A percentile compares a stretch with the other conserved stretches of the same genome.
Conservation (phyloP, 441 rosid genomes). For the Mallotus repandus region DNA sequence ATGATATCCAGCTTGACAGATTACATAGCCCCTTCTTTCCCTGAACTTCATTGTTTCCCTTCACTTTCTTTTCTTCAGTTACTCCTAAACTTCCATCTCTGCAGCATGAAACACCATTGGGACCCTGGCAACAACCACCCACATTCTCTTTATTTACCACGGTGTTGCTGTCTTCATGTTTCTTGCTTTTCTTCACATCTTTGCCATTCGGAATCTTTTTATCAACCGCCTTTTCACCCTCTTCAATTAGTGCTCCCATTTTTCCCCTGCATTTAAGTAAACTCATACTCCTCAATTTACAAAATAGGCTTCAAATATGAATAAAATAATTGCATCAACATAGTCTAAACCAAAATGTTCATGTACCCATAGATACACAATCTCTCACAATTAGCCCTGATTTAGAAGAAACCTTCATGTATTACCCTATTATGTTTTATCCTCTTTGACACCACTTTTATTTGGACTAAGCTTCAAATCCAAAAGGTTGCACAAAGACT, state of each 20-base stretch:
- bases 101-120: slow-evolving; percentile 72
- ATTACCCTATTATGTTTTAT: not conserved
- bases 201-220: slow-evolving; percentile 51
- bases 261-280: slow-evolving; percentile 58
- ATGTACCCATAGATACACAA: too few relatives aligned
- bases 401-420: not conserved
- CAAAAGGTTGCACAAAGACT: not conserved
- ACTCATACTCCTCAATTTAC: not conserved
- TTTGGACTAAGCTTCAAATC: not conserved
- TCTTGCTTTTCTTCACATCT: slow-evolving; percentile 33
- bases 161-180: slow-evolving; percentile 34
- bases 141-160: slow-evolving; percentile 31
- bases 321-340: not conserved
- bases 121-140: slow-evolving; percentile 80
- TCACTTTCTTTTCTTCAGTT: slow-evolving; percentile 35
- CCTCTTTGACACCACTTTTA: not conserved
- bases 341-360: too few relatives aligned
- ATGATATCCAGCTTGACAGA: slow-evolving; percentile 40
- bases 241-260: slow-evolving; percentile 49
- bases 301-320: not conserved
- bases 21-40: slow-evolving; percentile 30
- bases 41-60: slow-evolving; percentile 13
- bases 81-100: slow-evolving; percentile 41
- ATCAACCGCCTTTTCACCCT: slow-evolving; percentile 34
- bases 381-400: not conserved